Conservation (phyloP, 2,329 filamentous ascomycete genomes). For the Neonectria punicea region DNA sequence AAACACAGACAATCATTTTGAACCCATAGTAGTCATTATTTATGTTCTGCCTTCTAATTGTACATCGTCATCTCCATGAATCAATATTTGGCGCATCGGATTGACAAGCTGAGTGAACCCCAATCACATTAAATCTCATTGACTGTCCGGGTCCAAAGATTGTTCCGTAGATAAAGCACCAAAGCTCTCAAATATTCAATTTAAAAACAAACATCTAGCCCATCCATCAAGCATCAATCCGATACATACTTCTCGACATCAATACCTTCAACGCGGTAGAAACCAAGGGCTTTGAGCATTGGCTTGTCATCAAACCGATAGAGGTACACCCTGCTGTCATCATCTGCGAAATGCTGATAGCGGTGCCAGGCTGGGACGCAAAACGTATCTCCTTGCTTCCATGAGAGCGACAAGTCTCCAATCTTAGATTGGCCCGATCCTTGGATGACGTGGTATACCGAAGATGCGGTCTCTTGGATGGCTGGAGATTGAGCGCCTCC, state of each 20-base stretch:
- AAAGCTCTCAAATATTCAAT: no score
- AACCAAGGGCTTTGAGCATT: constrained; percentile 62
- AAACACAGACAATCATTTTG: background rate
- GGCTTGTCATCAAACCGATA: constrained; percentile 66
- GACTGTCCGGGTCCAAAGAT: no score
- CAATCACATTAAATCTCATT: no score
- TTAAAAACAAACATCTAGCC: no score
- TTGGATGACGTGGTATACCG: constrained; percentile 63
- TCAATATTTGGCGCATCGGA: no score
- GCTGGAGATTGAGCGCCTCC: constrained; percentile 49
- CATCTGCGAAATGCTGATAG: constrained; percentile 58
- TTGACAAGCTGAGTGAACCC: no score
- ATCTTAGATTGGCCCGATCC: constrained; percentile 57
- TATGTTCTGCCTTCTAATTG: background rate
- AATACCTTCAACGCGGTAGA: constrained; percentile 47
- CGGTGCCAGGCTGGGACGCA: constrained; percentile 63
- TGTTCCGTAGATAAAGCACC: no score
- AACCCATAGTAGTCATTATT: background rate
- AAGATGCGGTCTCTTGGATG: constrained; percentile 61
- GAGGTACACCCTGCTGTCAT: constrained; percentile 54
- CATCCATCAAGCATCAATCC: constrained; percentile 15
- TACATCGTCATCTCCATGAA: no score
- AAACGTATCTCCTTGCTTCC: constrained; percentile 65
- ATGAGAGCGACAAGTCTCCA: constrained; percentile 49
- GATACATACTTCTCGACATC: constrained; percentile 30